Evolutionary conservation across 148 eudicot genomes (phyloP).

Genomic region (Spergularia bocconei): DNA sequence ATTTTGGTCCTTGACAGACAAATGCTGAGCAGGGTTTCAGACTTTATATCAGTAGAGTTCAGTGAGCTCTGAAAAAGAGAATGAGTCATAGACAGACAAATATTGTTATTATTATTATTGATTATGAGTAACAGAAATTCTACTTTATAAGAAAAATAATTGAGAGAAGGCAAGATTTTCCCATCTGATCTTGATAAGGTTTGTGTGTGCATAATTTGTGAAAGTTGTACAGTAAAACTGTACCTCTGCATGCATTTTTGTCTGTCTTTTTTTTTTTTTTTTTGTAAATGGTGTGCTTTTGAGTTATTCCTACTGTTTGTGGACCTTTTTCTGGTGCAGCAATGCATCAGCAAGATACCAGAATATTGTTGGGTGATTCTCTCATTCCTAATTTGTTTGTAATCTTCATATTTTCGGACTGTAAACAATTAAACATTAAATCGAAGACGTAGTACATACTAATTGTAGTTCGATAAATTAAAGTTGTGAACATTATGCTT

Average conservation of each 20-base stretch:
- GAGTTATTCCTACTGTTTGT: not conserved
- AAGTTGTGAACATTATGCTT: too few relatives aligned
- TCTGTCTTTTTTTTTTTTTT: slow-evolving; percentile 4
- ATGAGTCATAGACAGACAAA: not conserved
- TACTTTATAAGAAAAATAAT: not conserved
- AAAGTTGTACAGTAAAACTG: slow-evolving; percentile 6
- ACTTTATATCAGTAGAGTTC: not conserved
- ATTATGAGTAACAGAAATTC: not conserved
- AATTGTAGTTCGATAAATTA: too few relatives aligned
- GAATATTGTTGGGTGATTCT: too few relatives aligned
- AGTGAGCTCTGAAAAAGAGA: slow-evolving; percentile 16
- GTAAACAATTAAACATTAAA: too few relatives aligned
- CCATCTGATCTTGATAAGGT: slow-evolving; percentile 24
- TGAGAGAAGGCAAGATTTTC: not conserved
- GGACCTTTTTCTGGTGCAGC: too few relatives aligned
- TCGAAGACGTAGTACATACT: too few relatives aligned
- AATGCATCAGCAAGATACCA: too few relatives aligned
- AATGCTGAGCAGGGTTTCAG: slow-evolving; percentile 7
- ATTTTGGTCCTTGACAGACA: not conserved
- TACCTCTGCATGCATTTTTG: slow-evolving; percentile 7
- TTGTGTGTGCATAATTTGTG: slow-evolving; percentile 12
- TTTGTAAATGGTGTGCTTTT: not conserved
- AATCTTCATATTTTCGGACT: too few relatives aligned
- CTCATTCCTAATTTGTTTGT: too few relatives aligned
- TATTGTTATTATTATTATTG: not conserved